Conservation (phyloP, 2,329 filamentous ascomycete species). For the Talaromyces sp. region DNA sequence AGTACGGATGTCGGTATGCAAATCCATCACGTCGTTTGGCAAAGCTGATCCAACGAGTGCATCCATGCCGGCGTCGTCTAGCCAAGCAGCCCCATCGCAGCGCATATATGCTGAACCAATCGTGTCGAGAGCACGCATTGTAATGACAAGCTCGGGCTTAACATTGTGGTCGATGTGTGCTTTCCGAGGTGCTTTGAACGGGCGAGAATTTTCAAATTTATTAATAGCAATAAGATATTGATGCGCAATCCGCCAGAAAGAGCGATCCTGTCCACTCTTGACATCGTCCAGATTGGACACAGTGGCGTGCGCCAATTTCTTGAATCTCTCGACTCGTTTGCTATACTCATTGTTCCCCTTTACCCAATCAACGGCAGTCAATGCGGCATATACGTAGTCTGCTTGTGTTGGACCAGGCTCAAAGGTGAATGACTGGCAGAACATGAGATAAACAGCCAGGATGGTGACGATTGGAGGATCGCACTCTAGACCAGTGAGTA, state of each 20-base stretch:
- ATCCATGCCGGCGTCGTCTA: constrained; percentile 7
- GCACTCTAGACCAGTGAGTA: not conserved
- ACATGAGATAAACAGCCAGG: not conserved
- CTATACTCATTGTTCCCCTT: constrained; percentile 1
- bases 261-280: constrained; percentile 9
- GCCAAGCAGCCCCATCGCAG: constrained; percentile 4
- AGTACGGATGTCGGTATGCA: constrained; percentile 6
- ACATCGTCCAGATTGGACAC: not conserved
- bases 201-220: not conserved
- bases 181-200: not conserved
- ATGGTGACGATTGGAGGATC: constrained; percentile 5
- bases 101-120: constrained; percentile 6
- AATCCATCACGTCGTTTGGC: constrained; percentile 8
- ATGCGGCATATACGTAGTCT: constrained; percentile 4
- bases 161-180: not conserved
- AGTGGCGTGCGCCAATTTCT: not conserved
- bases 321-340: not conserved
- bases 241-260: constrained; percentile 4
- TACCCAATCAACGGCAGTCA: constrained; percentile 5
- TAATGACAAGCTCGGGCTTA: not conserved
- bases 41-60: constrained; percentile 4
- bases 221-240: constrained; percentile 2
- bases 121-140: not conserved
- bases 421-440: constrained; percentile 4
- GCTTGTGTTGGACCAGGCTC: not conserved